Base-by-base conservation (phyloP, 108 stramenopile genomes). In the Nitzschia inconspicua region DNA sequence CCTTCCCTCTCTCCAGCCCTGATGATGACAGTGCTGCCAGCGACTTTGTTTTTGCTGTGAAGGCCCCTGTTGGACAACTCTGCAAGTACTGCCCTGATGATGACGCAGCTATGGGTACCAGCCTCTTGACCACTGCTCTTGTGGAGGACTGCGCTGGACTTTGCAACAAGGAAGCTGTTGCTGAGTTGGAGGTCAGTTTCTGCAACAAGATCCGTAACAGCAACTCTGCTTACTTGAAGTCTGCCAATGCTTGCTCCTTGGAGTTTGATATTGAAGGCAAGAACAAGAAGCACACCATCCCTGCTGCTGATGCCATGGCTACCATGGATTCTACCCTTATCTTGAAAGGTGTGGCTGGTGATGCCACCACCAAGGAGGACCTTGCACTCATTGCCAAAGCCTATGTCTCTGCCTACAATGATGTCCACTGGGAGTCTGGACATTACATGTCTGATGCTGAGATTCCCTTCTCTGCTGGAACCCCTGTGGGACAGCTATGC, bases 401-500 rank as follows among this genome's bases (percentile, higher is more conserved):
- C n/a, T 54, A 37, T 36, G 52, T 54, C 23, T 34, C 52, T 1
- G 52, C 52, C 52, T 54, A 54, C 35, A 54, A 54, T 28, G 52
- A 54, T 22, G 52, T 54, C 35, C 52, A 54, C 52, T 54, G 52
- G 52, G 34, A 31, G 4, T 22, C 31, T 11, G 37, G 37, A 23
- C 52, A 54, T 28, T 54, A 54, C 52, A 2, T 54, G 32, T 10
- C 31, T 28, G 52, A 54, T 54, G 52, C 52, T 10, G 52, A 54
- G 52, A 54, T 54, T 23, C 52, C 52, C 3, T 54, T 54, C 18
- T 16, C 34, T 31, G 52, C 52, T 18, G 52, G 34, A 29, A 51
- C 29, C 11, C 52, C 31, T 3, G 52, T 37, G 10, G 8, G 50
- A 29, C 19, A 19, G 29, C 19, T 51, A 30, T 51, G 50, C 28